phyloP scores from a whole-genome alignment of 2,329 filamentous ascomycete genomes.

The Waltergamsia citrina region DNA sequence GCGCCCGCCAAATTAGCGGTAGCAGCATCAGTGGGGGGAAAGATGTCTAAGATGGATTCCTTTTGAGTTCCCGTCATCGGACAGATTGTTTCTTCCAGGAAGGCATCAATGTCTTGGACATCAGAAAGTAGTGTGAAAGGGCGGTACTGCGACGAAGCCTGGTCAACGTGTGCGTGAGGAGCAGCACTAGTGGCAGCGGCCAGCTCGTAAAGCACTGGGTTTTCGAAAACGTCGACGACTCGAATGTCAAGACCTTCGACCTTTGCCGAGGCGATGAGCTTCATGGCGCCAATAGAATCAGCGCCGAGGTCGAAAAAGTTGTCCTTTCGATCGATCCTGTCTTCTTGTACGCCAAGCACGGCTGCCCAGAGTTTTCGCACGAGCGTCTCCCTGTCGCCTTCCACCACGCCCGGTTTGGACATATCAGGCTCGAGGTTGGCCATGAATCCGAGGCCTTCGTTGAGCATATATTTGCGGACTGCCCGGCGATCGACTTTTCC shows the following conservation, averaged over 20 bases:
- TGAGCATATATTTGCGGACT: background rate
- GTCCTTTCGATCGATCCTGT: slow-evolving; percentile 6
- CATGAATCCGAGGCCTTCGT: background rate
- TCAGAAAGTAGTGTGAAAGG: slow-evolving; percentile 5
- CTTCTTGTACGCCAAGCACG: slow-evolving; percentile 6
- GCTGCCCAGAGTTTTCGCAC: slow-evolving; percentile 6
- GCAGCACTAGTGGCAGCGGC: slow-evolving; percentile 3
- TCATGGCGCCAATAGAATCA: slow-evolving; percentile 8
- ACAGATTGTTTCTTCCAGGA: slow-evolving; percentile 4
- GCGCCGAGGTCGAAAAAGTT: slow-evolving; percentile 10
- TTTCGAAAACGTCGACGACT: slow-evolving; percentile 7
- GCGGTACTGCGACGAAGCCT: background rate
- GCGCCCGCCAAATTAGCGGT: slow-evolving; percentile 4
- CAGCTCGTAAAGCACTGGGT: slow-evolving; percentile 6
- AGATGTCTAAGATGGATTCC: slow-evolving; percentile 4
- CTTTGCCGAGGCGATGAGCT: slow-evolving; percentile 6
- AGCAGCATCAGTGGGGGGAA: slow-evolving; percentile 5
- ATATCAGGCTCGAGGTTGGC: background rate
- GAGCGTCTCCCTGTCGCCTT: slow-evolving; percentile 5
- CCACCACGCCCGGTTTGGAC: background rate
- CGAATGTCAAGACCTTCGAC: slow-evolving; percentile 4
- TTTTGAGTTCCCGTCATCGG: slow-evolving; percentile 2
- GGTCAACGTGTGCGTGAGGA: no score
- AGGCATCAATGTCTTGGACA: slow-evolving; percentile 2
- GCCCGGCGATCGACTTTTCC: slow-evolving; percentile 32